Percentiles rank a stretch among this genome's conserved stretches.
Evolutionary conservation across 306 rosid genomes (phyloP).

Genomic region (Quercus bicolor): DNA sequence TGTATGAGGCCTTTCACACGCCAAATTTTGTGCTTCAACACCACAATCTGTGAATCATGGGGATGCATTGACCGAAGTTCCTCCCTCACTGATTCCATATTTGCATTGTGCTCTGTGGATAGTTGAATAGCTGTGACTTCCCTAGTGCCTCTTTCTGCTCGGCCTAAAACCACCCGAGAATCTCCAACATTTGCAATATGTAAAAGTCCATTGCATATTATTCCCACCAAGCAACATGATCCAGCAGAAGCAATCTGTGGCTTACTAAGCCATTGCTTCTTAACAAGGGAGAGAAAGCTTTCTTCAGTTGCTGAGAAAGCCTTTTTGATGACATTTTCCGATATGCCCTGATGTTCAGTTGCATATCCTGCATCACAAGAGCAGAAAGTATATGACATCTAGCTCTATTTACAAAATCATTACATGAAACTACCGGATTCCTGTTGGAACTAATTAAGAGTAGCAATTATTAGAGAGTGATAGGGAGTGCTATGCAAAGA

Average conservation of each 20-base stretch:
- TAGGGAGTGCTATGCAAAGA: too few species aligned
- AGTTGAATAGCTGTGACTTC: conserved; percentile 64
- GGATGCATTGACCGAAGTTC: conserved; percentile 58
- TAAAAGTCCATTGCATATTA: conserved; percentile 56
- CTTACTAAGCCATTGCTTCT: conserved; percentile 56
- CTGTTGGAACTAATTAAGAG: neutral
- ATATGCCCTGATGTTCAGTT: conserved; percentile 49
- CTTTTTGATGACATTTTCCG: conserved; percentile 58
- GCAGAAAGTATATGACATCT: neutral
- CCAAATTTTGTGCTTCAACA: conserved; percentile 68
- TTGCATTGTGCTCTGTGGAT: conserved; percentile 78
- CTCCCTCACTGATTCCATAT: conserved; percentile 61
- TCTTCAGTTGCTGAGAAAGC: conserved; percentile 73
- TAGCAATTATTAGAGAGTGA: neutral
- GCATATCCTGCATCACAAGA: conserved; percentile 48
- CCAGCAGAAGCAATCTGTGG: conserved; percentile 76
- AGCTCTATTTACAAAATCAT: neutral
- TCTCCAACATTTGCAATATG: conserved; percentile 80
- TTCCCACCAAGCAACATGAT: conserved; percentile 77
- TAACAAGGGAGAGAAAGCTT: conserved; percentile 62
- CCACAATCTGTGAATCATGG: conserved; percentile 66
- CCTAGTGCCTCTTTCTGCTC: conserved; percentile 51
- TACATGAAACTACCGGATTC: neutral
- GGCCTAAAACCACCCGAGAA: conserved; percentile 70
- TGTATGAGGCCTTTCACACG: conserved; percentile 91